These are phyloP conservation scores for Linnemannia hyalina DNA, from an alignment of 192 early-diverging fungal genomes.

Conservation along the genomic window DNA sequence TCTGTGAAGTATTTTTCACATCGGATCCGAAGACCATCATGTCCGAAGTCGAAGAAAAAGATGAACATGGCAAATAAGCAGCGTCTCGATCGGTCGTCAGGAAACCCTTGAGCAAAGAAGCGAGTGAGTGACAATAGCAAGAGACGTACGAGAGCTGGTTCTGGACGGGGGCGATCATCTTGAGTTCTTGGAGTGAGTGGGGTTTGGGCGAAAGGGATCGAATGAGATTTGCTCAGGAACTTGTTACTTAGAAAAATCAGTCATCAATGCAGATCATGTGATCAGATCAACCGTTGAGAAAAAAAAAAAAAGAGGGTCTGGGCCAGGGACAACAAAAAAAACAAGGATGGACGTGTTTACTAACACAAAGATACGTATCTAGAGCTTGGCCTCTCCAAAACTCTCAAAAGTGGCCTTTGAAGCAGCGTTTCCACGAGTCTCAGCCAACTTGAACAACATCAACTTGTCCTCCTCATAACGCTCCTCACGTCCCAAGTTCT, in stretches of 20 bases:
- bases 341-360: too few relatives aligned
- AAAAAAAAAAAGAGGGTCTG: too few relatives aligned
- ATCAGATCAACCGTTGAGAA: too few relatives aligned
- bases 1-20: too few relatives aligned
- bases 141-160: slow-evolving; percentile 33
- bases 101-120: too few relatives aligned
- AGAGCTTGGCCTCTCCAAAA: slow-evolving; percentile 42
- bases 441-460: slow-evolving; percentile 45
- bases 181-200: not conserved
- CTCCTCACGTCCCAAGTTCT: slow-evolving; percentile 34
- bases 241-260: not conserved
- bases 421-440: slow-evolving; percentile 20
- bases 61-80: too few relatives aligned
- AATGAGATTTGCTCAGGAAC: not conserved
- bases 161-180: slow-evolving; percentile 35
- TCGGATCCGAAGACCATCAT: too few relatives aligned
- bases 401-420: not conserved
- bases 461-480: slow-evolving; percentile 41
- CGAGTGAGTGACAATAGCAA: too few relatives aligned
- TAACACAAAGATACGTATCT: not conserved
- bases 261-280: not conserved
- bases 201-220: slow-evolving; percentile 3
- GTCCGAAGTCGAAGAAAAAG: too few relatives aligned
- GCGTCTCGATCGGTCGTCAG: too few relatives aligned
- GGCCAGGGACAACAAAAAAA: too few relatives aligned